Evolutionary conservation across 2,329 filamentous ascomycete genomes (phyloP).

Genomic region (Aureobasidium sp.): DNA sequence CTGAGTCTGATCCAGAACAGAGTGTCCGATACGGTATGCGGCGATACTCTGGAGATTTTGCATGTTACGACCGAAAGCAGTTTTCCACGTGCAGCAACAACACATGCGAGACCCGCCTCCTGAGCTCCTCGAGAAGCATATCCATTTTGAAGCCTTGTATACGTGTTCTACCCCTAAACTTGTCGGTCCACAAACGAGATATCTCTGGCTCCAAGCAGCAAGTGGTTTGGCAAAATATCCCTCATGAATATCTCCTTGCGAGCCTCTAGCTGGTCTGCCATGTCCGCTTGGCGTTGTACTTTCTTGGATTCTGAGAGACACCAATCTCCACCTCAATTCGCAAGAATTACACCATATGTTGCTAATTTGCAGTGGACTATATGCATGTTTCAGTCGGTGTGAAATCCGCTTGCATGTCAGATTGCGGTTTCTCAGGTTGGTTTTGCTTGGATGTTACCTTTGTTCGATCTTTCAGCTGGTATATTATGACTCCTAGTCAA

Average conservation of each 20-base stretch:
- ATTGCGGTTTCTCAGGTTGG: not conserved
- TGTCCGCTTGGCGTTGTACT: not conserved
- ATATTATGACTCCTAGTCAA: too few species aligned
- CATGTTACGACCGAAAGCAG: not conserved
- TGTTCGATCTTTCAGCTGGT: too few species aligned
- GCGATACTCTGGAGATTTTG: not conserved
- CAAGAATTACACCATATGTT: not conserved
- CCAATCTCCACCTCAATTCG: not conserved
- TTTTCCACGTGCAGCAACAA: not conserved
- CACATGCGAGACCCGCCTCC: not conserved
- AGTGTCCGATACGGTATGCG: not conserved
- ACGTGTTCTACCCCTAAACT: not conserved
- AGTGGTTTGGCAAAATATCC: not conserved
- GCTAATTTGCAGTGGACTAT: not conserved
- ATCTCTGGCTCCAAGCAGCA: too few species aligned
- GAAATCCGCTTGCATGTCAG: not conserved
- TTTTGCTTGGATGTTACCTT: not conserved
- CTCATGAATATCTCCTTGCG: not conserved
- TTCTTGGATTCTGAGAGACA: not conserved
- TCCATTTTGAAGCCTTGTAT: not conserved
- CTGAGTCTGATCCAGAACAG: not conserved
- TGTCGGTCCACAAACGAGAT: not conserved
- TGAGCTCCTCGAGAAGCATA: not conserved
- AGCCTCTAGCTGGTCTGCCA: not conserved
- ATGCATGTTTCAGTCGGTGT: not conserved